Evolutionary conservation across 2,329 filamentous ascomycete species (phyloP), one percentile per base, ranked within the genome.

Genomic region (Colletotrichum tabaci): DNA sequence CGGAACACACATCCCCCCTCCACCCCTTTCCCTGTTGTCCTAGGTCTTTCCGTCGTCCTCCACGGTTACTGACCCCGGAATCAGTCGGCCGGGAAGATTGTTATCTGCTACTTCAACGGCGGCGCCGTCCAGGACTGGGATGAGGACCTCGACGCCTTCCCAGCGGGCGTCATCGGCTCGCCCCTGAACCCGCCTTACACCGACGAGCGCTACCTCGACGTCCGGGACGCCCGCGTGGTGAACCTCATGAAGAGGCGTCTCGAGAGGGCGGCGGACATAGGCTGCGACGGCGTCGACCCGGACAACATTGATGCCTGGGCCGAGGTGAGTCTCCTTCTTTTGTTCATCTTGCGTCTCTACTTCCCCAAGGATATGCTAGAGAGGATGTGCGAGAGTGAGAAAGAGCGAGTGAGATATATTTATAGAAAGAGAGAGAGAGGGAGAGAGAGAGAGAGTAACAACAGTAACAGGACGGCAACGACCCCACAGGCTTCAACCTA

Each of bases 61-160:
- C 53, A 47, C 2, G 12, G 23, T 18, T 7, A 26, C 16, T 23
- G 26, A 30, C 26, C n/a, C 18, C 9, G 7, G 4, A 50, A 40
- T 49, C 5, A 71, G 67, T 66, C 57, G 9, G 74, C 76, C 38
- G 76, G 75, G 49, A 81, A 81, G 35, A 77, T 78, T 38, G 75
- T 81, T 2, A 74, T 81, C 21, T 81, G 79, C 73, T 81, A 81
- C 74, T 78, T 80, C 74, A 81, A 80, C 56, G 76, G 76, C 18
- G 78, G 79, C 47, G 79, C 79, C 13, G 65, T 79, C 13, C 77
- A 80, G 67, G 67, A 44, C 38, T 80, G 76, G 77, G 78, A 80
- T n/a, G n/a, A n/a, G n/a, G n/a, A n/a, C n/a, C n/a, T n/a, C n/a
- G n/a, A n/a, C n/a, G n/a, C n/a, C n/a, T n/a, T n/a, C n/a, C n/a